These are phyloP conservation scores for Xylaria sp. DNA, from an alignment of 2,329 filamentous ascomycete species.

Conservation along the genomic window DNA sequence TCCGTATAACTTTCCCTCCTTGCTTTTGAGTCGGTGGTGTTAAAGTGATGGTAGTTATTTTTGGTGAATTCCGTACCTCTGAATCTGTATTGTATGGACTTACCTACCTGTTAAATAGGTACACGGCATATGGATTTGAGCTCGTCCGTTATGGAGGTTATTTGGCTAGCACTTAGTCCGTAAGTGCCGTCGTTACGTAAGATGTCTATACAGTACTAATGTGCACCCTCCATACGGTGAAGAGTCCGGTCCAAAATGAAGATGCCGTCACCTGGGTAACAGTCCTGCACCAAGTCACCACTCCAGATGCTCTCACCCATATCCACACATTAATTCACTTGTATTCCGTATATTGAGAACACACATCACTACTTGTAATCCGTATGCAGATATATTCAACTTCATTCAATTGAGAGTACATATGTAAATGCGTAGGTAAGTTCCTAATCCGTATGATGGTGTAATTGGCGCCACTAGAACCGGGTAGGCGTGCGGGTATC, in stretches of 20 bases:
- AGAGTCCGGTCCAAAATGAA: too few species aligned
- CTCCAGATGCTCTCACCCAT: too few species aligned
- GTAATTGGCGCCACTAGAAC: too few species aligned
- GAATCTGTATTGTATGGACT: neutral
- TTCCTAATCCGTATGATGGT: too few species aligned
- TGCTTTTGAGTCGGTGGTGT: neutral
- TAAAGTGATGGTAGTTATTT: neutral
- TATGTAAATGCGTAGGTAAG: neutral
- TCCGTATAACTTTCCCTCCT: neutral
- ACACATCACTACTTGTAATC: too few species aligned
- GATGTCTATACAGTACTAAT: neutral
- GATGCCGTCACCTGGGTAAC: too few species aligned
- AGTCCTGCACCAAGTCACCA: too few species aligned
- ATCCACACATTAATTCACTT: too few species aligned
- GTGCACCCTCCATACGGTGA: too few species aligned
- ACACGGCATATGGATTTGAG: neutral
- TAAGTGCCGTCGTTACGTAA: neutral
- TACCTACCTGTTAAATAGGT: neutral
- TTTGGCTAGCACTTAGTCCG: neutral
- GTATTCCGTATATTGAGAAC: too few species aligned
- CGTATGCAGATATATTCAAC: too few species aligned
- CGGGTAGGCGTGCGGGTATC: slow-evolving; percentile 3
- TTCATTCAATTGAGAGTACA: too few species aligned
- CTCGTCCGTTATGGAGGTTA: neutral
- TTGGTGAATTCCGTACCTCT: neutral